phyloP scores from a whole-genome alignment of 2,329 filamentous ascomycete species.

The Allantophomopsis cytisporea region DNA sequence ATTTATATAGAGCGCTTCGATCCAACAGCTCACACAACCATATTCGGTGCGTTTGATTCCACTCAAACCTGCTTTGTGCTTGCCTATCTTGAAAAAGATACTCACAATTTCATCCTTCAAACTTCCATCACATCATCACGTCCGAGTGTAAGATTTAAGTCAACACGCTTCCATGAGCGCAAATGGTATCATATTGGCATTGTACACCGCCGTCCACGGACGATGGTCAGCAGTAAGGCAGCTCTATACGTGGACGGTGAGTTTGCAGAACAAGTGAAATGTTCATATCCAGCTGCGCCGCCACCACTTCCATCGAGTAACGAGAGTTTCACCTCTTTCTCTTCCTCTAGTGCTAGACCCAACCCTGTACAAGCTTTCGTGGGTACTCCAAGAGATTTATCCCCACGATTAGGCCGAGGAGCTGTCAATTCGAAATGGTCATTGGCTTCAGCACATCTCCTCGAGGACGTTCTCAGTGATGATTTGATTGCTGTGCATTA shows the following conservation, averaged over 20 bases:
- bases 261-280: constrained; percentile 84
- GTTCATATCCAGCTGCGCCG: constrained; percentile 71
- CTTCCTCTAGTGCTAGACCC: constrained; percentile 38
- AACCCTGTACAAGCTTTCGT: constrained; percentile 81
- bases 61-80: constrained; percentile 89
- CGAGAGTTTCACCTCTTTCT: constrained; percentile 59
- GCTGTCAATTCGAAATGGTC: constrained; percentile 74
- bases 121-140: constrained; percentile 78
- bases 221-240: constrained; percentile 65
- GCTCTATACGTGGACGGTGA: constrained; percentile 87
- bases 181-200: constrained; percentile 90
- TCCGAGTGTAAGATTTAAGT: constrained; percentile 89
- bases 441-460: constrained; percentile 76
- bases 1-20: constrained; percentile 82
- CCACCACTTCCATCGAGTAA: constrained; percentile 46
- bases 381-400: constrained; percentile 82
- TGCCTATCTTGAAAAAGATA: constrained; percentile 87
- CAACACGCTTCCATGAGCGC: constrained; percentile 58
- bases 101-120: constrained; percentile 86
- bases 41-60: constrained; percentile 89
- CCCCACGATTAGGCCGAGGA: constrained; percentile 59
- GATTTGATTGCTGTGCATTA: constrained; percentile 86
- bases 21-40: constrained; percentile 71
- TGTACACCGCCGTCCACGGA: constrained; percentile 68
- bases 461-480: constrained; percentile 78